Evolutionary conservation across 2,329 filamentous ascomycete species (phyloP), one percentile per base, ranked within the genome.

Genomic region (Westerdykella sp.): DNA sequence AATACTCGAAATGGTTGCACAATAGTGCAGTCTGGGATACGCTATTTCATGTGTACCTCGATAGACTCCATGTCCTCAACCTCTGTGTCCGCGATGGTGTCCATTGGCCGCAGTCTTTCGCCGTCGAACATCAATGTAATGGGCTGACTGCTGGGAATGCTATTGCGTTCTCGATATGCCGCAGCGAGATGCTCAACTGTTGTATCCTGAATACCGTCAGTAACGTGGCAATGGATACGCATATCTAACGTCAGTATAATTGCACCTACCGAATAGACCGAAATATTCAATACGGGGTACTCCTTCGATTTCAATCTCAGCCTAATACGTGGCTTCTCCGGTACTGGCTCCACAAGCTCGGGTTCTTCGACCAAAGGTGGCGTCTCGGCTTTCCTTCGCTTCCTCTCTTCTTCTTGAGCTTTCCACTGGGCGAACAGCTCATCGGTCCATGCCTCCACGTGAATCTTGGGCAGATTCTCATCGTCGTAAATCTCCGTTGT

Each of bases 371-470:
- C 36, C 23, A 42, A 37, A 25, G 46, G 41, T 23, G 53, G 45
- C 32, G 54, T 44, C 25, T 70, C 65, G 25, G 63, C 67, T 12
- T 72, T 70, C 44, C 72, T 70, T 13, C 65, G 40, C 23, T 51
- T 54, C 41, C 42, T 53, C 14, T 54, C 57, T 13, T 54, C 56
- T 11, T 54, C 42, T 38, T 57, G 49, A 37, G 53, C 67, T 52
- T 79, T 77, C 47, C 75, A 69, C 56, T 76, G 70, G 44, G 66
- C 66, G 36, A 80, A 84, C 1, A 78, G 65, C 10, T 84, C 79
- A 6, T 80, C 72, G 0, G 85, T 91, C 77, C 86, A 87, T 6
- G 84, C 85, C 63, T 90, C 83, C 49, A 95, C 75, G 51, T 84
- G 77, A n/a, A 95, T 76, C 41, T 77, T 76, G 6, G 73, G 67